Percentiles rank a stretch among this genome's conserved stretches.
phyloP scores from a whole-genome alignment of 139 green algal species.

The Spirogloea muscicola region DNA sequence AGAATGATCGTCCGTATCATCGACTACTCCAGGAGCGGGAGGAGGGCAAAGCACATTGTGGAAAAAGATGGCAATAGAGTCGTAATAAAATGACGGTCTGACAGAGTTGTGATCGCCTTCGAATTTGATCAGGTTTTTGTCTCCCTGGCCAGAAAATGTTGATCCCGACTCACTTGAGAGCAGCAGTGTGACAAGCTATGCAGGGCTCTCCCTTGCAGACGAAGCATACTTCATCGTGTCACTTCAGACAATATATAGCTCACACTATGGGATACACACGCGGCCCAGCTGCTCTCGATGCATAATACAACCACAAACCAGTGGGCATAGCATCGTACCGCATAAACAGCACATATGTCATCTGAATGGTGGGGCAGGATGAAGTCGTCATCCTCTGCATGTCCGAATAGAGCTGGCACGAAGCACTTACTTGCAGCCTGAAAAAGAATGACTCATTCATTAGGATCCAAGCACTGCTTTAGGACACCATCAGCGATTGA shows the following conservation, averaged over 20 bases:
- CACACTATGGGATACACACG: too few species aligned
- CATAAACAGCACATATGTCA: constrained; percentile 37
- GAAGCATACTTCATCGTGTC: too few species aligned
- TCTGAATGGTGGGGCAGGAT: constrained; percentile 67
- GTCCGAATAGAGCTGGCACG: constrained; percentile 86
- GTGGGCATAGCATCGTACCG: background rate
- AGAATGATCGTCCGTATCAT: too few species aligned
- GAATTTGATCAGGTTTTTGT: constrained; percentile 86
- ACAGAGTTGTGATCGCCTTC: constrained; percentile 90
- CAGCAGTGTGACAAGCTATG: too few species aligned
- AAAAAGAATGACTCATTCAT: too few species aligned
- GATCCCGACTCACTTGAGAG: too few species aligned
- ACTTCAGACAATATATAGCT: too few species aligned
- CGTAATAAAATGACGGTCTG: constrained; percentile 82
- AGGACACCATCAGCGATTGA: too few species aligned
- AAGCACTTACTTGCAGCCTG: constrained; percentile 44
- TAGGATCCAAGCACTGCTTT: too few species aligned
- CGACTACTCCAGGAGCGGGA: background rate
- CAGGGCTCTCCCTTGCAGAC: too few species aligned
- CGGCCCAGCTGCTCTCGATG: too few species aligned
- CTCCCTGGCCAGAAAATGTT: constrained; percentile 59
- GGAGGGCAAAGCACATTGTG: constrained; percentile 64
- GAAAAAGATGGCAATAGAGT: constrained; percentile 78
- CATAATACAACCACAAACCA: too few species aligned
- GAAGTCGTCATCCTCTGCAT: constrained; percentile 79